Evolutionary conservation across 2,329 filamentous ascomycete species (phyloP).

Genomic region (Pyricularia grisea): DNA sequence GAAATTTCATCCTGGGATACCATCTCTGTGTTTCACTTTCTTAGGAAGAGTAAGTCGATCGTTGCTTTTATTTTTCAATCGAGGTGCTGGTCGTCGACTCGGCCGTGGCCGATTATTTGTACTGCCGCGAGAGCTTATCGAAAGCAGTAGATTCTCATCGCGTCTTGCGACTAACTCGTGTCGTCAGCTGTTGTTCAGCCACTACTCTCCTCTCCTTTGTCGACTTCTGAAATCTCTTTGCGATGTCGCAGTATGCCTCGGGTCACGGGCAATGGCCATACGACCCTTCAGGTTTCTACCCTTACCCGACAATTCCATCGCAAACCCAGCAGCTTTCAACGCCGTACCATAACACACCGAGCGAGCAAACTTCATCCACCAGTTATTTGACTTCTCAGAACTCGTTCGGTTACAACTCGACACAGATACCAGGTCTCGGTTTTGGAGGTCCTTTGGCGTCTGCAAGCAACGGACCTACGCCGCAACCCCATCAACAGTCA

Average conservation of each 20-base stretch:
- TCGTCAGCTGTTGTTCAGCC: background rate
- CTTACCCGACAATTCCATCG: conserved; percentile 8
- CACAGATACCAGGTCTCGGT: conserved; percentile 28
- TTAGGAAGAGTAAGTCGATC: background rate
- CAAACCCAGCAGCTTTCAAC: background rate
- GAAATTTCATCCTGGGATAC: background rate
- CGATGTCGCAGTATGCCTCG: conserved; percentile 30
- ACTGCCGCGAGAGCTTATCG: background rate
- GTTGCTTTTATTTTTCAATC: background rate
- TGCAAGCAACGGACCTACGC: background rate
- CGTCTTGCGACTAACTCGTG: background rate
- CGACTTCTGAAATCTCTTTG: conserved; percentile 1
- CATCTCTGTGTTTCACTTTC: background rate
- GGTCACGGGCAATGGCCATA: conserved; percentile 18
- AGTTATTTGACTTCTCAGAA: conserved; percentile 21
- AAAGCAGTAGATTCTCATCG: background rate
- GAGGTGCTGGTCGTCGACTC: background rate
- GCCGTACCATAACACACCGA: conserved; percentile 13
- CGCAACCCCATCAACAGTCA: background rate
- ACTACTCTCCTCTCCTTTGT: background rate
- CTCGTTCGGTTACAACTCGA: conserved; percentile 28
- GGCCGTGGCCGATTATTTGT: background rate
- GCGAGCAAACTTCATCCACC: background rate
- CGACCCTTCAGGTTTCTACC: background rate
- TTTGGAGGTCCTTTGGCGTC: conserved; percentile 14